Base-by-base conservation (phyloP, 192 early-diverging fungal species). In the Podila verticillata region DNA sequence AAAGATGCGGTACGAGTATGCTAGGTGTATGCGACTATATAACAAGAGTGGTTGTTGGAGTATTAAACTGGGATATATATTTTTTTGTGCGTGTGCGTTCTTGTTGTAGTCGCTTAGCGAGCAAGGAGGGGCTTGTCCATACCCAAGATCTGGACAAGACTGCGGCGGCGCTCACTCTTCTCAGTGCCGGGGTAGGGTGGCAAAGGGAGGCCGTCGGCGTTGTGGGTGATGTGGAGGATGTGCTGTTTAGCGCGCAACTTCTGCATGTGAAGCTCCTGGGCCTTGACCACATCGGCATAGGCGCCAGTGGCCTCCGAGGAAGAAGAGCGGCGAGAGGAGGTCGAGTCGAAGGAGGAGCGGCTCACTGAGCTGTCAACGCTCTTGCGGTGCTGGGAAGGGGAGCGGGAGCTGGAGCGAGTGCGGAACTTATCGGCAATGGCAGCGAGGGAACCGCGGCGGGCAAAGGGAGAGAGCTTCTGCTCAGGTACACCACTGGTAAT, bases 281-380 rank as follows among this genome's bases (percentile, higher is more conserved):
- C 51, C 51, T 54, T 54, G 51, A 54, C 17, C n/a, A 54, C 51
- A 54, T 54, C 51, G 20, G 20, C 51, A 12, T 54, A 54, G 51
- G 51, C 51, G 7, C 22, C 24, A 4, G 19, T n/a, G n/a, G 51
- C 24, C n/a, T 26, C 24, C 4, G 20, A 19, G n/a, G 24, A 26
- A 54, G 51, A 54, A 19, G 17, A 19, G 20, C 49, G 49, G 49
- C 49, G 36, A 7, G 36, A 39, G 36, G 36, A 39, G 7, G 49
- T 51, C 4, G 20, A 22, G 22, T 51, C 49, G 49, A 51, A 24
- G 7, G 51, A 54, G 17, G 20, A n/a, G n/a, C 51, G 22, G 51
- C 51, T 54, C 20, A 3, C 24, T 7, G 51, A 24, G 51, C 51
- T 54, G 51, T 54, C 51, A n/a, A 54, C 4, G 51, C 51, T 54